These are phyloP conservation scores for Dactylellina sp. DNA, from an alignment of 2,329 filamentous ascomycete species.

Conservation along the genomic window DNA sequence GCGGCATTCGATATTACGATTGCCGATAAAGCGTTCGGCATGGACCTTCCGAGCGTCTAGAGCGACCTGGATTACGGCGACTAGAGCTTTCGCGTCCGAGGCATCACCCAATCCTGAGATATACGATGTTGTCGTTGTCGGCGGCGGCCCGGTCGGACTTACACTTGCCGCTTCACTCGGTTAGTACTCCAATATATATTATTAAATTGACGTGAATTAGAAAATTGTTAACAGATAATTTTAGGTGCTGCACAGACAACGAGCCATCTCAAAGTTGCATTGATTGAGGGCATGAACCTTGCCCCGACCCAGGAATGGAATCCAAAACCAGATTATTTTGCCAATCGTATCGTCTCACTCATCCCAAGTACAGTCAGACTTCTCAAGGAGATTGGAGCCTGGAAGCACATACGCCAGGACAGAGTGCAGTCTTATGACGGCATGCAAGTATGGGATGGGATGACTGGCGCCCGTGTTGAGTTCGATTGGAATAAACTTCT, in stretches of 20 bases:
- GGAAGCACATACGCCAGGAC: conserved; percentile 77
- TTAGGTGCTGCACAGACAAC: conserved; percentile 82
- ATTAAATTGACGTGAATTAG: conserved; percentile 10
- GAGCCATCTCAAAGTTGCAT: conserved; percentile 81
- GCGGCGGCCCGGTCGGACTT: conserved; percentile 87
- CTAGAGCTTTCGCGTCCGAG: conserved; percentile 41
- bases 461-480: conserved; percentile 85
- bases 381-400: conserved; percentile 78
- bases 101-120: conserved; percentile 67
- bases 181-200: conserved; percentile 5
- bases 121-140: conserved; percentile 93
- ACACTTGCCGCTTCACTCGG: conserved; percentile 79
- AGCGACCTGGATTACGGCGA: conserved; percentile 16
- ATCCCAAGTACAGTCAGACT: conserved; percentile 89
- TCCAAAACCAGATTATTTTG: conserved; percentile 77
- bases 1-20: conserved; percentile 45
- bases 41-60: conserved; percentile 36
- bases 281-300: conserved; percentile 91
- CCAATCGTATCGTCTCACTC: conserved; percentile 94
- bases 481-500: conserved; percentile 78
- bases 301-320: conserved; percentile 75
- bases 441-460: conserved; percentile 97
- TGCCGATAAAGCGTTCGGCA: conserved; percentile 50
- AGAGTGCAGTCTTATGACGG: conserved; percentile 89
- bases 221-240: conserved; percentile 18